Evolutionary conservation across 768 basidiomycete genomes (phyloP), one percentile per base, ranked within the genome.

Genomic region (Tricholoma furcatifolium): DNA sequence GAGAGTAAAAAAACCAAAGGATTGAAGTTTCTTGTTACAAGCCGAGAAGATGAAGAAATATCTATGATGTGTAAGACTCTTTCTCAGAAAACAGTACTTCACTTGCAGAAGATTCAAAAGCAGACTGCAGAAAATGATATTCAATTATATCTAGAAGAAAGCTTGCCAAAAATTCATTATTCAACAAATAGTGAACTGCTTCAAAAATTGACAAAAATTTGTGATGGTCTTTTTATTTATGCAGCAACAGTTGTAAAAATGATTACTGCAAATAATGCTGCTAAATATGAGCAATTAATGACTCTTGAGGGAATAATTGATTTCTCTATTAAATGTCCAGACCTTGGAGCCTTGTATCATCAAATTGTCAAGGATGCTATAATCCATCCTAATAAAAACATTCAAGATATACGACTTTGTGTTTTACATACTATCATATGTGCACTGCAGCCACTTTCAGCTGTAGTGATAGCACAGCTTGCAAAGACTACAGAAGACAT

Each of bases 351-450:
- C 21, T 51, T 51, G 21, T 51, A 51, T 7, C 8, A 18, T 30
- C n/a, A 44, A 6, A 51, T 51, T 44, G 43, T 51, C 5, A 36
- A 32, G 17, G 30, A 38, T 43, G 50, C 34, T 44, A 20, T 51
- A n/a, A 44, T 17, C 15, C 24, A 36, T 30, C 8, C 34, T 12
- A 5, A 7, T 2, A 12, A 30, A 7, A 14, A 6, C 1, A 32
- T 51, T 44, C 34, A 44, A 23, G 17, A 18, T 17, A 12, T 32
- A 35, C 40, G 32, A 4, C 49, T 50, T 4, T 10, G 35, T 3
- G 21, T 41, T 44, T 24, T 50, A 15, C 39, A 44, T 31, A 44
- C 49, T 14, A 50, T 50, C 42, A 27, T 50, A 23, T 50, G 49
- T 50, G 49, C 40, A 41, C 34, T 24, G 15, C 31, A 50, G 15